Conservation (phyloP, 2,329 filamentous ascomycete genomes). For the Lachnellula suecica region DNA sequence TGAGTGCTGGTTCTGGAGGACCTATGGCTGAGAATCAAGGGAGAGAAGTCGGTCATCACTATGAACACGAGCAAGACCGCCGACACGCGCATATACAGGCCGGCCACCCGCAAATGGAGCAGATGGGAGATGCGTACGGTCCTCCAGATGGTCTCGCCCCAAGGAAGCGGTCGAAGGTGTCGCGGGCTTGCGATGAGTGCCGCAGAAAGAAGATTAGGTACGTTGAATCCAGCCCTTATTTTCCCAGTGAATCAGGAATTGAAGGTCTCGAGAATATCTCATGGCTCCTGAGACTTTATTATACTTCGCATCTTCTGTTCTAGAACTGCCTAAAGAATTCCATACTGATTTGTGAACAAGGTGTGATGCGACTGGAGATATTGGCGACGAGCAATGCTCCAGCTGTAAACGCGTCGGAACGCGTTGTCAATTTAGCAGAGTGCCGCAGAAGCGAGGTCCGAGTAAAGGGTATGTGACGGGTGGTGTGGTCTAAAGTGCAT, state of each 20-base stretch:
- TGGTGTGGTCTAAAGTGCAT: constrained; percentile 2
- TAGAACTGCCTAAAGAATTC: no score
- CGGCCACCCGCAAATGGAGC: constrained; percentile 26
- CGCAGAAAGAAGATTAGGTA: not conserved
- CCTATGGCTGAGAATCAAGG: constrained; percentile 39
- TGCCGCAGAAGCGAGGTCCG: constrained; percentile 84
- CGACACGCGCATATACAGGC: constrained; percentile 19
- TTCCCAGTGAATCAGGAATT: no score
- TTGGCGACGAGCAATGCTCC: constrained; percentile 71
- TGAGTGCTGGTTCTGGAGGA: constrained; percentile 37
- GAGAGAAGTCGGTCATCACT: constrained; percentile 36
- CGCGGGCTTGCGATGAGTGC: constrained; percentile 73
- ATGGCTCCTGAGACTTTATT: no score
- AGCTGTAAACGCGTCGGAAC: constrained; percentile 77
- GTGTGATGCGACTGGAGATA: constrained; percentile 80
- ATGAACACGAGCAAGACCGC: constrained; percentile 32
- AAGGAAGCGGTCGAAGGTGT: constrained; percentile 81
- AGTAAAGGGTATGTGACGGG: constrained; percentile 70
- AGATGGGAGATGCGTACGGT: constrained; percentile 45
- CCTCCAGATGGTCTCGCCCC: constrained; percentile 50
- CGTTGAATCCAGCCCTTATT: no score
- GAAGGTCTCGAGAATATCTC: no score
- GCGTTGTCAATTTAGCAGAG: constrained; percentile 80
- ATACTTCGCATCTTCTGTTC: no score
- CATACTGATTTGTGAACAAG: no score